These are phyloP conservation scores for Nicotiana knightiana DNA, from an alignment of 257 asterid genomes.

Conservation along the genomic window DNA sequence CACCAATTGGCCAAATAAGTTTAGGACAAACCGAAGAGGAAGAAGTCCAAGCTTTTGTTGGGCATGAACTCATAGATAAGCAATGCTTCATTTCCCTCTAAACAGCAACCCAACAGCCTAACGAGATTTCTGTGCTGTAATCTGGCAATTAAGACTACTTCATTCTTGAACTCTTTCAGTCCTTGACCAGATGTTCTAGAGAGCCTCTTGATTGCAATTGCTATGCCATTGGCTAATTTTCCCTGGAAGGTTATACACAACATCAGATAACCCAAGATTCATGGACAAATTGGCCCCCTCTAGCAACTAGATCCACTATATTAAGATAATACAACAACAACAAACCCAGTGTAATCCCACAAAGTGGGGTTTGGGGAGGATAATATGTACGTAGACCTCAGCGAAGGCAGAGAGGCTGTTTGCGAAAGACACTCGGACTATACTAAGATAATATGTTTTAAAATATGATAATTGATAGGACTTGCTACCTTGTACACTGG, in stretches of 20 bases:
- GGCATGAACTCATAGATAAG: constrained; percentile 10
- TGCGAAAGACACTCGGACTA: too few relatives aligned
- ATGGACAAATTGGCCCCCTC: background rate
- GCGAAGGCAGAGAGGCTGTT: too few relatives aligned
- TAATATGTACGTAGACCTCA: too few relatives aligned
- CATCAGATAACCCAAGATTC: background rate
- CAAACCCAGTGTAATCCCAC: too few relatives aligned
- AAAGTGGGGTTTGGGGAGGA: too few relatives aligned
- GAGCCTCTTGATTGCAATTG: constrained; percentile 4
- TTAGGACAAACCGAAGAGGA: background rate
- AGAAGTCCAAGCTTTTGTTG: constrained; percentile 9
- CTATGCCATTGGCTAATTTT: background rate
- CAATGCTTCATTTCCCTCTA: background rate
- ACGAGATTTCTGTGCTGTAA: constrained; percentile 10
- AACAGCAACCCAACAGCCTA: constrained; percentile 7
- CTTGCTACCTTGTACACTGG: constrained; percentile 1
- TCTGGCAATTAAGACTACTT: constrained; percentile 1
- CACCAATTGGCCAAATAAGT: background rate
- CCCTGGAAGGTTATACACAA: background rate
- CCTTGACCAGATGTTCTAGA: constrained; percentile 8
- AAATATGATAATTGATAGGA: background rate
- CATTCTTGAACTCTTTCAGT: constrained; percentile 11
- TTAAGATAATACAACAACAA: too few relatives aligned
- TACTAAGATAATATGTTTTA: too few relatives aligned
- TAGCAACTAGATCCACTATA: background rate